These are phyloP conservation scores for Geum urbanum DNA, from an alignment of 306 rosid genomes.

Conservation along the genomic window DNA sequence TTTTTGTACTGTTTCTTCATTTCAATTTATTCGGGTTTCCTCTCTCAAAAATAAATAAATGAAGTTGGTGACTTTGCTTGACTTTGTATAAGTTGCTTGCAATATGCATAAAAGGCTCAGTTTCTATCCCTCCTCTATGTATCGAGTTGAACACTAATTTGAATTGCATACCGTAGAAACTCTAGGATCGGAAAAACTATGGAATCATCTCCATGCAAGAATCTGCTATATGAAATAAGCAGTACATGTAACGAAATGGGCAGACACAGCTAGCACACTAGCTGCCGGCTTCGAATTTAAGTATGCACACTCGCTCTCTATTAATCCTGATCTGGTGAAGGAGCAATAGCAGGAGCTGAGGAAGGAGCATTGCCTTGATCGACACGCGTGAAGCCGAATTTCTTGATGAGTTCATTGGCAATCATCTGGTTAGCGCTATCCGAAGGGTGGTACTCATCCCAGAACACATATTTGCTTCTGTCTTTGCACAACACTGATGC, in stretches of 20 bases:
- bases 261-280: not conserved
- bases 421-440: slow-evolving; percentile 75
- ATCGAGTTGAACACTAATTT: too few relatives aligned
- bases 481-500: slow-evolving; percentile 75
- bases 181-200: not conserved
- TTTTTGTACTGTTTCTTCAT: too few relatives aligned
- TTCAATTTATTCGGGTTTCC: too few relatives aligned
- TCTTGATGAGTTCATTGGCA: slow-evolving; percentile 84
- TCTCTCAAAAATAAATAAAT: too few relatives aligned
- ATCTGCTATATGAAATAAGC: not conserved
- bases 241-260: not conserved
- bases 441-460: slow-evolving; percentile 97
- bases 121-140: too few relatives aligned
- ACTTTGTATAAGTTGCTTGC: too few relatives aligned
- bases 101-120: too few relatives aligned
- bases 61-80: too few relatives aligned
- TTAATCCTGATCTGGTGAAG: slow-evolving; percentile 45
- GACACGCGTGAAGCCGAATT: slow-evolving; percentile 41
- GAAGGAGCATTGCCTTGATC: slow-evolving; percentile 36
- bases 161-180: not conserved
- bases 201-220: not conserved
- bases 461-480: slow-evolving; percentile 91
- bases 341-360: slow-evolving; percentile 45
- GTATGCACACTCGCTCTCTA: not conserved
- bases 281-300: not conserved